phyloP scores from a whole-genome alignment of 2,329 filamentous ascomycete genomes.

The Curvularia hawaiiensis region DNA sequence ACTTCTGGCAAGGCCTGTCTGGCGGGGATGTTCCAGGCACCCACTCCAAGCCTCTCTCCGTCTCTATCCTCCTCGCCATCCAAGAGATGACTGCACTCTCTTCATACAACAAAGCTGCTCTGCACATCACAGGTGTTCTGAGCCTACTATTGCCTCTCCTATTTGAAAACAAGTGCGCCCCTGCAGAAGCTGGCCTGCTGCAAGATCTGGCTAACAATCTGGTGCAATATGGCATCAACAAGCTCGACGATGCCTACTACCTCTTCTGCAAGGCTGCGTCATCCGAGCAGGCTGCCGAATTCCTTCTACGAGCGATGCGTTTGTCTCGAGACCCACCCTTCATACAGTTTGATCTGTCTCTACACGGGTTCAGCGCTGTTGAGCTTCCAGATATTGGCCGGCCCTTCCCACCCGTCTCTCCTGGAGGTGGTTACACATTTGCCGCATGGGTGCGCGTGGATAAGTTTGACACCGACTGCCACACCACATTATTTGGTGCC shows the following conservation, averaged over 20 bases:
- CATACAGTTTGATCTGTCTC: slow-evolving; percentile 91
- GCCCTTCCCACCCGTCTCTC: slow-evolving; percentile 78
- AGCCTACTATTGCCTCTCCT: slow-evolving; percentile 43
- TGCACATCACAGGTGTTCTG: slow-evolving; percentile 45
- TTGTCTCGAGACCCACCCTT: slow-evolving; percentile 78
- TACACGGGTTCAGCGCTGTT: slow-evolving; percentile 86
- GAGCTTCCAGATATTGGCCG: slow-evolving; percentile 87
- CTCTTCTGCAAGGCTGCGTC: slow-evolving; percentile 65
- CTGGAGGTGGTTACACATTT: slow-evolving; percentile 82
- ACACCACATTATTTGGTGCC: slow-evolving; percentile 95
- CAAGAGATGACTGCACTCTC: slow-evolving; percentile 43
- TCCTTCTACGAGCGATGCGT: slow-evolving; percentile 75
- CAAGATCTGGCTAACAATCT: slow-evolving; percentile 71
- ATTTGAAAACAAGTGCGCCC: slow-evolving; percentile 43
- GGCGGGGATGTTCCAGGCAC: slow-evolving; percentile 38
- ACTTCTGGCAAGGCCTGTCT: slow-evolving; percentile 47
- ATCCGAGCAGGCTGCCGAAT: slow-evolving; percentile 64
- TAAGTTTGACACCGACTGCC: slow-evolving; percentile 78
- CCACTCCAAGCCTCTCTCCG: slow-evolving; percentile 43
- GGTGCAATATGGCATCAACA: slow-evolving; percentile 76
- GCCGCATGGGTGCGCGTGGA: slow-evolving; percentile 89
- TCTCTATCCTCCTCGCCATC: slow-evolving; percentile 45
- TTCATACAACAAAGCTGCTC: slow-evolving; percentile 45
- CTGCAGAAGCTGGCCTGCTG: slow-evolving; percentile 52
- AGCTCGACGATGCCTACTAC: slow-evolving; percentile 81